Percentiles rank a stretch among this genome's conserved stretches.
These are phyloP conservation scores for Phaffia australis DNA, from an alignment of 768 basidiomycete species.

Conservation along the genomic window DNA sequence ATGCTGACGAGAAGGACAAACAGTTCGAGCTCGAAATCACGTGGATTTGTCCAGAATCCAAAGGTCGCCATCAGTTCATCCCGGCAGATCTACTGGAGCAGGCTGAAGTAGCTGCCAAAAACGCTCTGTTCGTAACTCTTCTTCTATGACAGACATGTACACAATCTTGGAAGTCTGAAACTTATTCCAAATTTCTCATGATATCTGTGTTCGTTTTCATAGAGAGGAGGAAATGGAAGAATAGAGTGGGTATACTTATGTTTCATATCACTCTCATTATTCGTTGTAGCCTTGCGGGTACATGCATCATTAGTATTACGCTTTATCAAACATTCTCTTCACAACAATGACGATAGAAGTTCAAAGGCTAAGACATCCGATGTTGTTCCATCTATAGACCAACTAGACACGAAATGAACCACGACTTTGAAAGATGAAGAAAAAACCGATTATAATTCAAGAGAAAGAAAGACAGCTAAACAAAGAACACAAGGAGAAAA, in stretches of 20 bases:
- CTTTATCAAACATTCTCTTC: too few relatives aligned
- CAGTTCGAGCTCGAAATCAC: constrained; percentile 97
- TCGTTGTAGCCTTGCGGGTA: too few relatives aligned
- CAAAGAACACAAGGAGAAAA: not conserved
- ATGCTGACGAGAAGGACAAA: constrained; percentile 96
- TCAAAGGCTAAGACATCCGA: too few relatives aligned
- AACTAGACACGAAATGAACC: too few relatives aligned
- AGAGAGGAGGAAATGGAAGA: constrained; percentile 26
- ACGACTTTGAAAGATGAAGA: too few relatives aligned
- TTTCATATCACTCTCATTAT: too few relatives aligned
- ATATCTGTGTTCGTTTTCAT: not conserved
- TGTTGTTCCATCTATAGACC: too few relatives aligned
- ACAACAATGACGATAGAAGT: too few relatives aligned
- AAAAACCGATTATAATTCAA: not conserved
- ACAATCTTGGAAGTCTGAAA: not conserved
- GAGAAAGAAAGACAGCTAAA: not conserved
- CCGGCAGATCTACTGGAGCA: constrained; percentile 74
- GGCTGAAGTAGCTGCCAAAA: constrained; percentile 79
- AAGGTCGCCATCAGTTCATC: constrained; percentile 65
- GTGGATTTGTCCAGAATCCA: constrained; percentile 82
- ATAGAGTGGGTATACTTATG: constrained; percentile 1
- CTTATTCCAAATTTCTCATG: too few relatives aligned
- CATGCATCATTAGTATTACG: too few relatives aligned
- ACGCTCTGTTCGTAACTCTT: constrained; percentile 45
- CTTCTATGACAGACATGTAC: not conserved